Percentiles rank a stretch among this genome's conserved stretches.
Evolutionary conservation across 2,329 filamentous ascomycete species (phyloP).

Genomic region (Plectosphaerella sp.): DNA sequence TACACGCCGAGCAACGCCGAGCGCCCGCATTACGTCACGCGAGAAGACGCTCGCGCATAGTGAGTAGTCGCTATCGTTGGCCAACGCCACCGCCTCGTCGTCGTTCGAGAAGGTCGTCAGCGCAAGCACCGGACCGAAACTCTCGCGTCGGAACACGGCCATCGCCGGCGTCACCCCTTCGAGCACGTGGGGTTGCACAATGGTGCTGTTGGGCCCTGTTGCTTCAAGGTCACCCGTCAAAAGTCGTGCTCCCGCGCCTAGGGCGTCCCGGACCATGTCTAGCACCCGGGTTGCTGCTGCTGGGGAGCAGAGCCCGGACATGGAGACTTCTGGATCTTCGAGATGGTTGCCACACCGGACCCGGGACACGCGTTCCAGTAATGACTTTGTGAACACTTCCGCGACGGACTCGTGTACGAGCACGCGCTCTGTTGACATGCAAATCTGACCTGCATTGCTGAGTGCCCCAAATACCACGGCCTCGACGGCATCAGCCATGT

Average conservation of each 20-base stretch:
- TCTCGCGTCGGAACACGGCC: constrained; percentile 21
- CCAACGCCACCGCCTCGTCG: constrained; percentile 23
- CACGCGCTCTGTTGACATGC: constrained; percentile 54
- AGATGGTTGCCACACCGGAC: constrained; percentile 20
- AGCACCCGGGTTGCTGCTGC: constrained; percentile 15
- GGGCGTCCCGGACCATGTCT: constrained; percentile 46
- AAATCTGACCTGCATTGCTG: constrained; percentile 57
- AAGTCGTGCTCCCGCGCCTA: constrained; percentile 53
- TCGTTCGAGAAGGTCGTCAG: constrained; percentile 23
- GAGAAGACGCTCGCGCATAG: constrained; percentile 55
- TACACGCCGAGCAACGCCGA: constrained; percentile 38
- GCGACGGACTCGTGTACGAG: constrained; percentile 53
- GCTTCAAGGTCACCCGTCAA: constrained; percentile 41
- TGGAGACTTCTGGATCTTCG: constrained; percentile 16
- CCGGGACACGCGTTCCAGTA: constrained; percentile 17
- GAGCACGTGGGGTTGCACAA: constrained; percentile 21
- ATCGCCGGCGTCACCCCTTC: constrained; percentile 19
- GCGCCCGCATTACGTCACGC: constrained; percentile 38
- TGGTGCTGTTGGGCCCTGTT: constrained; percentile 31
- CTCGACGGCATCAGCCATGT: constrained; percentile 54
- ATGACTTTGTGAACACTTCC: constrained; percentile 49
- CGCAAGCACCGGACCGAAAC: constrained; percentile 23
- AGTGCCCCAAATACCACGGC: constrained; percentile 55
- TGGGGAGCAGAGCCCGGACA: constrained; percentile 19
- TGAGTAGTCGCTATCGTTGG: constrained; percentile 46